A percentile compares a stretch with the other conserved stretches of the same genome.
Conservation (phyloP, 371 early-diverging fungal species). For the Phascolomyces articulosus region DNA sequence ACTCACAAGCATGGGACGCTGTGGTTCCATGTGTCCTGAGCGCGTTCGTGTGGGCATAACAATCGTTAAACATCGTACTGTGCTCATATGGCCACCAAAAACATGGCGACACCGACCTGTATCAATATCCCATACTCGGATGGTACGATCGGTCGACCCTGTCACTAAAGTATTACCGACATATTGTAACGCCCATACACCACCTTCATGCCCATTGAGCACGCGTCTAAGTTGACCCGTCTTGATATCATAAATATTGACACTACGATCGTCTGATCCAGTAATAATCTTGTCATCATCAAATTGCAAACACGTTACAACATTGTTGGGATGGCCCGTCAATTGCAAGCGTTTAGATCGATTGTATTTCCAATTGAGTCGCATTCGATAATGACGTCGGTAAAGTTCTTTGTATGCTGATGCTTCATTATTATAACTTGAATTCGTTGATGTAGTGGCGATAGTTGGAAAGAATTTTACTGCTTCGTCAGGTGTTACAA, state of each 20-base stretch:
- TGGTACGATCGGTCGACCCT: slow-evolving; percentile 98
- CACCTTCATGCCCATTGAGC: slow-evolving; percentile 95
- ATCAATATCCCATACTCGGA: slow-evolving; percentile 96
- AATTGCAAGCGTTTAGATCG: slow-evolving; percentile 74
- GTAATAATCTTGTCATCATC: slow-evolving; percentile 91
- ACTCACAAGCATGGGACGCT: slow-evolving; percentile 84
- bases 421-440: not conserved
- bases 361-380: slow-evolving; percentile 84
- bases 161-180: slow-evolving; percentile 88
- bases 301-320: slow-evolving; percentile 96
- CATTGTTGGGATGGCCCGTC: slow-evolving; percentile 77
- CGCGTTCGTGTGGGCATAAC: slow-evolving; percentile 65
- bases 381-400: slow-evolving; percentile 71
- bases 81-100: slow-evolving; percentile 94
- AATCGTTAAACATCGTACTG: slow-evolving; percentile 93
- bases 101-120: slow-evolving; percentile 86
- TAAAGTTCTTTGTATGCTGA: slow-evolving; percentile 57
- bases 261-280: slow-evolving; percentile 87
- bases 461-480: not conserved
- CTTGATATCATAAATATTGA: slow-evolving; percentile 85
- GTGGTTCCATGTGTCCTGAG: slow-evolving; percentile 59
- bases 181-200: slow-evolving; percentile 98
- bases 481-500: not conserved
- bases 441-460: too few relatives aligned
- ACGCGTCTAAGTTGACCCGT: slow-evolving; percentile 71